phyloP scores from a whole-genome alignment of 176 grass and related monocot species.

The Avena atlantica region DNA sequence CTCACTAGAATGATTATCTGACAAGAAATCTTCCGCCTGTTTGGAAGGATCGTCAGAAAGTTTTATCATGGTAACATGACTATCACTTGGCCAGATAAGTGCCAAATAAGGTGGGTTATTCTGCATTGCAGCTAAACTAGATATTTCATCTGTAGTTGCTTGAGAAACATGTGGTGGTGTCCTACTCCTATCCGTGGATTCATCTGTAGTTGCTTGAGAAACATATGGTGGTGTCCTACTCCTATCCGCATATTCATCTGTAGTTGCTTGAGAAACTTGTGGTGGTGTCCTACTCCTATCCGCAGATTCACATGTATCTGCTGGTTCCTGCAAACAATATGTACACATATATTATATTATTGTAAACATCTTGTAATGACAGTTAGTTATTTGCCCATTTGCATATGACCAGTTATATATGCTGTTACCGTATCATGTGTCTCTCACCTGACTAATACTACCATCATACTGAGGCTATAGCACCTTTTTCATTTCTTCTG shows the following conservation, averaged over 20 bases:
- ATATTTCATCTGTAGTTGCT: background rate
- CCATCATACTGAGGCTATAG: background rate
- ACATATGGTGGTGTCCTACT: no score
- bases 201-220: background rate
- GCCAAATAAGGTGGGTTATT: slow-evolving; percentile 7
- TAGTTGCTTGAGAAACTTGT: no score
- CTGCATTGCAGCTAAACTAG: background rate
- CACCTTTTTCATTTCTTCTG: slow-evolving; percentile 25
- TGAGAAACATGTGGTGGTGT: slow-evolving; percentile 2
- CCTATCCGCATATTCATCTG: no score
- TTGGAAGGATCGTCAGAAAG: slow-evolving; percentile 53
- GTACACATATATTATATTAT: background rate
- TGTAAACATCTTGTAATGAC: background rate
- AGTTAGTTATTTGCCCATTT: background rate
- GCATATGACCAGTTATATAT: background rate
- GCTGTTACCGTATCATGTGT: background rate
- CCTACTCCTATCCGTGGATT: slow-evolving; percentile 1
- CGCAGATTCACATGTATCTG: slow-evolving; percentile 19
- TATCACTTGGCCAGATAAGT: slow-evolving; percentile 22
- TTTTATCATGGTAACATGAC: slow-evolving; percentile 44
- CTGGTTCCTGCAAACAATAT: slow-evolving; percentile 27
- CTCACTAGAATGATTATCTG: slow-evolving; percentile 41
- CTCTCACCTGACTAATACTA: slow-evolving; percentile 19
- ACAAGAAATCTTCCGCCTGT: slow-evolving; percentile 36
- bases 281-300: no score